phyloP scores from a whole-genome alignment of 2,329 filamentous ascomycete genomes.

The Peltaster fructicola region DNA sequence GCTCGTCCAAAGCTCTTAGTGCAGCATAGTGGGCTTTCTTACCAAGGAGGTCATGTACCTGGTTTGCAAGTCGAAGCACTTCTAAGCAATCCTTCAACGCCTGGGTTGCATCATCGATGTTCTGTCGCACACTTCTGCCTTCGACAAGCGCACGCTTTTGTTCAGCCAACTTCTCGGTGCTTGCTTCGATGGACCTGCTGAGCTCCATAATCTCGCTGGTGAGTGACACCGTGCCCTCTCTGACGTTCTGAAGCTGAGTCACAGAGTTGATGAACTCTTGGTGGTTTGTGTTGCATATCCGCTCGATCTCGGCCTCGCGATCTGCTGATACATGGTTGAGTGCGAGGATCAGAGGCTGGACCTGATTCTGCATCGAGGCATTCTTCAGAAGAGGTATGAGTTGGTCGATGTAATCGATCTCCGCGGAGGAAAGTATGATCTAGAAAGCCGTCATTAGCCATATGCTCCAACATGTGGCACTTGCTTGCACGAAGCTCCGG shows the following conservation, averaged over 20 bases:
- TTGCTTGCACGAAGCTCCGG: no score
- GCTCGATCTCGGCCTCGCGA: constrained; percentile 80
- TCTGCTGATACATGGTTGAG: constrained; percentile 69
- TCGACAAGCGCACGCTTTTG: constrained; percentile 92
- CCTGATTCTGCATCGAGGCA: constrained; percentile 52
- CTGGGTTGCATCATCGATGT: constrained; percentile 82
- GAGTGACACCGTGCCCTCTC: constrained; percentile 73
- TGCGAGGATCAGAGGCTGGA: constrained; percentile 54
- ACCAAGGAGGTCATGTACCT: constrained; percentile 76
- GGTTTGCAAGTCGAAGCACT: constrained; percentile 80
- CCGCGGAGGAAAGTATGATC: constrained; percentile 84
- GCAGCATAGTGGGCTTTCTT: constrained; percentile 95
- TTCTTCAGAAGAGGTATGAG: constrained; percentile 88
- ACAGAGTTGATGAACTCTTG: constrained; percentile 92
- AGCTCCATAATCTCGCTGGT: constrained; percentile 82
- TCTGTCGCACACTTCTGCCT: constrained; percentile 78
- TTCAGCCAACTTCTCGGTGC: constrained; percentile 81
- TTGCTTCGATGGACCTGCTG: constrained; percentile 87
- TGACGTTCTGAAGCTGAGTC: constrained; percentile 79
- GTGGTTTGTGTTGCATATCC: constrained; percentile 86
- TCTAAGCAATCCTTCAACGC: constrained; percentile 82
- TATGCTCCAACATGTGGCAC: no score
- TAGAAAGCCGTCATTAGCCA: no score
- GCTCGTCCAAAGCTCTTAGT: constrained; percentile 78
- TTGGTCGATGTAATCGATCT: constrained; percentile 88